phyloP scores from a whole-genome alignment of 2,329 filamentous ascomycete genomes.

The Arthrobotrys entomopaga region DNA sequence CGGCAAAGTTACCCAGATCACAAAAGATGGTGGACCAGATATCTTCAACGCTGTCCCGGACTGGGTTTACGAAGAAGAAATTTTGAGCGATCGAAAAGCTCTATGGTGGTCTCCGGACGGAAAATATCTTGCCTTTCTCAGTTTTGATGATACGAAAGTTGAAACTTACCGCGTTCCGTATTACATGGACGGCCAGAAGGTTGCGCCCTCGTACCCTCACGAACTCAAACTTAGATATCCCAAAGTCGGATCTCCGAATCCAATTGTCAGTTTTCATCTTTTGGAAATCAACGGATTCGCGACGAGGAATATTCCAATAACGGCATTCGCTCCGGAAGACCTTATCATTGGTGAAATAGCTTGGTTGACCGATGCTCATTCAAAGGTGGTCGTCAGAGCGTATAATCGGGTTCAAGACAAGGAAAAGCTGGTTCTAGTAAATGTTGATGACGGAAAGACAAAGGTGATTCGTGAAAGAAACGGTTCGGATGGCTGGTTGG shows the following conservation, averaged over 20 bases:
- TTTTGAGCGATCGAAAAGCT: conserved; percentile 66
- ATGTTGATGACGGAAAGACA: conserved; percentile 66
- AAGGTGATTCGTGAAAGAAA: conserved; percentile 65
- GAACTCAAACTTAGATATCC: conserved; percentile 74
- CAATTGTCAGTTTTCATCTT: conserved; percentile 71
- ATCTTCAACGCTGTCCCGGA: conserved; percentile 74
- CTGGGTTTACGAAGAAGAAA: conserved; percentile 73
- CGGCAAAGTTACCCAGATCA: conserved; percentile 69
- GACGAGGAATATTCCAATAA: conserved; percentile 66
- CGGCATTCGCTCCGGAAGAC: conserved; percentile 70
- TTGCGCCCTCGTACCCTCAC: conserved; percentile 71
- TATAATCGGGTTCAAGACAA: conserved; percentile 76
- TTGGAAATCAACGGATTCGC: conserved; percentile 66
- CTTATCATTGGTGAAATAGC: conserved; percentile 74
- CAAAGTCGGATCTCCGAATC: conserved; percentile 75
- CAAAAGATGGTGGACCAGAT: conserved; percentile 70
- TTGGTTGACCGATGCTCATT: conserved; percentile 73
- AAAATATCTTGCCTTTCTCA: conserved; percentile 68
- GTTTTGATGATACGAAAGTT: conserved; percentile 74
- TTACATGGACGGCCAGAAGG: conserved; percentile 70
- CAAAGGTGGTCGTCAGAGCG: conserved; percentile 72
- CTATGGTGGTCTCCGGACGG: conserved; percentile 71
- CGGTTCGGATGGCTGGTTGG: conserved; percentile 66
- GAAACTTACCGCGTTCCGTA: conserved; percentile 73
- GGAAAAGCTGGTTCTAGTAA: conserved; percentile 71